Evolutionary conservation across 371 early-diverging fungal species (phyloP).

Genomic region (Dinochytrium kinnereticum): DNA sequence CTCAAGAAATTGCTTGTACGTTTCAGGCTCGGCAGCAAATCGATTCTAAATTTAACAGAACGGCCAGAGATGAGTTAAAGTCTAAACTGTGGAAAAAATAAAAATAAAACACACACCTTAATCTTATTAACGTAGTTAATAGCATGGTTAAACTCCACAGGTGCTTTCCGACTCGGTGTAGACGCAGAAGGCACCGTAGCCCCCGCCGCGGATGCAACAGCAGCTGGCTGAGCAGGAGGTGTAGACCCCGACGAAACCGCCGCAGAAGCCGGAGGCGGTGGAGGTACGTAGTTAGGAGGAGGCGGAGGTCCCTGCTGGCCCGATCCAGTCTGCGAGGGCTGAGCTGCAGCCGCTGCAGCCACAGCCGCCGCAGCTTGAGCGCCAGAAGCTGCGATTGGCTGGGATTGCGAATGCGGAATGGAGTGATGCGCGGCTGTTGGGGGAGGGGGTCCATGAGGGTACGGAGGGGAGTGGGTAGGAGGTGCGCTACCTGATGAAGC

Average conservation of each 20-base stretch:
- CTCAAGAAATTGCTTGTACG: slow-evolving; percentile 92
- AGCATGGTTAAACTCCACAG: slow-evolving; percentile 90
- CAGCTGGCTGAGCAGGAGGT: slow-evolving; percentile 20
- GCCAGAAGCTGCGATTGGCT: not conserved
- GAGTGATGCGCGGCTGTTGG: not conserved
- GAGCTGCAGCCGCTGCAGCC: slow-evolving; percentile 14
- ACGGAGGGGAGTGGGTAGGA: not conserved
- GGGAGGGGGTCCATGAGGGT: slow-evolving; percentile 9
- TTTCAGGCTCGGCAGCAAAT: slow-evolving; percentile 85
- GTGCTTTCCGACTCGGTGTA: slow-evolving; percentile 30
- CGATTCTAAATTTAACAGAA: slow-evolving; percentile 63
- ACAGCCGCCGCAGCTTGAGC: slow-evolving; percentile 3
- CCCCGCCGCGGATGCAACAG: slow-evolving; percentile 11
- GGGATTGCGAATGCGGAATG: slow-evolving; percentile 2
- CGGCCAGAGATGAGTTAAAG: not conserved
- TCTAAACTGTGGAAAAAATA: not conserved
- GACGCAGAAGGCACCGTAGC: not conserved
- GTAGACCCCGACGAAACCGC: slow-evolving; percentile 13
- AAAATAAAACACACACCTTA: slow-evolving; percentile 60
- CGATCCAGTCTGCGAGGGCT: not conserved
- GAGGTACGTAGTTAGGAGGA: not conserved
- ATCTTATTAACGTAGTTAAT: slow-evolving; percentile 96
- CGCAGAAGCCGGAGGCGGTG: slow-evolving; percentile 9
- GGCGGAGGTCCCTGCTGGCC: not conserved
- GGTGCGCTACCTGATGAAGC: not conserved